Evolutionary conservation across 768 basidiomycete species (phyloP), one percentile per base, ranked within the genome.

Genomic region (Tubosaeta brunneosetosa): DNA sequence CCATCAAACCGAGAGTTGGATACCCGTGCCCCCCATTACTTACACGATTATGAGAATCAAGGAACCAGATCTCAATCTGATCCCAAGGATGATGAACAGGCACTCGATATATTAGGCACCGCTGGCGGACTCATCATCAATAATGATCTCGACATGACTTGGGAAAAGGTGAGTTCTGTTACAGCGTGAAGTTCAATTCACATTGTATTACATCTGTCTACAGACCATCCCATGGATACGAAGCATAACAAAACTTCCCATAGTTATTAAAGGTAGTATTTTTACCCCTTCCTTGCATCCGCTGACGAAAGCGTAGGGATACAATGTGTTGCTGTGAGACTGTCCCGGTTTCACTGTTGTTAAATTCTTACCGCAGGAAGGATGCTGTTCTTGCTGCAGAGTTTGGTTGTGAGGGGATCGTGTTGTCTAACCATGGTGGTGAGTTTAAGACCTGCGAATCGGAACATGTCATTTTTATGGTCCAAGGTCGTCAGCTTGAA

Each of bases 401-500:
- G 55, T 80, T 86, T 29, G 91, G 92, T 12, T 85, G 90, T 16
- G 85, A 94, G 51, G 94, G 88, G 5, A 91, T 97, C 55, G 75
- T 94, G 51, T 71, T 97, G 9, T 91, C 88, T 1, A 97, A 97
- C 59, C 94, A 97, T 60, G 94, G 94, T 50, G 94, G 91, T 79
- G 61, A 58, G 71, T 47, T 19, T 16, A 1, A 41, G 25, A 8
- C 43, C 44, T 14, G 29, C 6, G 41, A 38, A 43, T 22, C 13
- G 17, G 19, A 34, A 11, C 33, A 40, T 36, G 49, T 57, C 22
- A 56, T 49, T n/a, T 32, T 47, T 29, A 25, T 10, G 38, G 13
- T 49, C 31, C 38, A 45, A 60, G 86, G 87, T 38, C 80, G 92
- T 26, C 90, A 94, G 67, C 71, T 94, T 48, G 90, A 93, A 49